Conservation (phyloP, 2,329 filamentous ascomycete species). For the Hymenoscyphus occultus region DNA sequence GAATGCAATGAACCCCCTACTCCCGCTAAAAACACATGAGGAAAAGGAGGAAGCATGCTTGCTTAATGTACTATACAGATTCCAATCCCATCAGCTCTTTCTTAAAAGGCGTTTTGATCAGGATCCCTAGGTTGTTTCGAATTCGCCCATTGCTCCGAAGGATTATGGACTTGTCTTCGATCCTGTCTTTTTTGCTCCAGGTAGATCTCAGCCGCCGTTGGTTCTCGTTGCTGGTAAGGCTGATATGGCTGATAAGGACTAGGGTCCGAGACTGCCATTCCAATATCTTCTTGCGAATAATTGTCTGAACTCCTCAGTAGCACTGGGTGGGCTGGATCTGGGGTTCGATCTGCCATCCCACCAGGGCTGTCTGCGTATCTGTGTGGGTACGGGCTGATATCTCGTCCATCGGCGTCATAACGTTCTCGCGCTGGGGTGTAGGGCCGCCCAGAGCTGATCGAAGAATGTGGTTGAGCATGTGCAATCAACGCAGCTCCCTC, state of each 20-base stretch:
- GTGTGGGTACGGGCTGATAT: constrained; percentile 24
- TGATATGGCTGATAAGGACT: constrained; percentile 22
- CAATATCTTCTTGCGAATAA: constrained; percentile 19
- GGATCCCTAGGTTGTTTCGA: constrained; percentile 14
- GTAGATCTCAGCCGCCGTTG: constrained; percentile 22
- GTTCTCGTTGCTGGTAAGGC: constrained; percentile 14
- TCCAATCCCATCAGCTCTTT: not conserved
- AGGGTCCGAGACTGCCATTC: constrained; percentile 27
- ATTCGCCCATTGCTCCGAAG: constrained; percentile 23
- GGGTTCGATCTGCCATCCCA: constrained; percentile 15
- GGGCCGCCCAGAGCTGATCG: constrained; percentile 15
- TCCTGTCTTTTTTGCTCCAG: constrained; percentile 23
- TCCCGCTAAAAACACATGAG: constrained; percentile 2
- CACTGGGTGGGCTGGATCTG: constrained; percentile 15
- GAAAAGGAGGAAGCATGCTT: not conserved
- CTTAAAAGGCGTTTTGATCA: constrained; percentile 1
- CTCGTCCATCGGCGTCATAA: constrained; percentile 31
- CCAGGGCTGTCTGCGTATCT: constrained; percentile 21
- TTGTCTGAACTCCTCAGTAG: constrained; percentile 13
- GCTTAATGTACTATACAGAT: constrained; percentile 5
- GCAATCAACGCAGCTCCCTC: constrained; percentile 33
- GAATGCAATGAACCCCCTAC: not conserved
- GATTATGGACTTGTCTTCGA: constrained; percentile 20
- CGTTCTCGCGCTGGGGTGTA: constrained; percentile 33
- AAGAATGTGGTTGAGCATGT: constrained; percentile 33